phyloP scores from a whole-genome alignment of 1,284 basidiomycete species.

The Mycocalia duriaeana region DNA sequence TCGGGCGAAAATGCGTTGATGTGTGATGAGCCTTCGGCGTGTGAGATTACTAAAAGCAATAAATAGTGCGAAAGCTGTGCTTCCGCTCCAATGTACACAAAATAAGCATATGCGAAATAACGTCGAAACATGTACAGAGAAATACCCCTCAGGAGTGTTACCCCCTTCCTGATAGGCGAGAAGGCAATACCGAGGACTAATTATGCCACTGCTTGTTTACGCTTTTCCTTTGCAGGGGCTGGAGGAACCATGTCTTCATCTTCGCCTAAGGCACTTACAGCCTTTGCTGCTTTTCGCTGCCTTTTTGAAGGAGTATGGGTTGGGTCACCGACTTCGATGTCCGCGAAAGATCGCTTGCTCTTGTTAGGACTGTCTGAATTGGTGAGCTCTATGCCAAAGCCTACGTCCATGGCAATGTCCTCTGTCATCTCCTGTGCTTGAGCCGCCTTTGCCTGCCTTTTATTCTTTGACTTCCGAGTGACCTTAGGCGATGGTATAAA shows the following conservation, averaged over 20 bases:
- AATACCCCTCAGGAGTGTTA: no score
- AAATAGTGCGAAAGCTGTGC: no score
- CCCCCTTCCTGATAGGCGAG: background rate
- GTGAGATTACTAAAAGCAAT: no score
- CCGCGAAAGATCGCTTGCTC: constrained; percentile 26
- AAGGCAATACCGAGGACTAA: background rate
- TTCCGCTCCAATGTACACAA: no score
- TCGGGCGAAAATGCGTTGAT: no score
- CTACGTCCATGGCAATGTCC: constrained; percentile 24
- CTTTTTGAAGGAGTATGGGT: constrained; percentile 34
- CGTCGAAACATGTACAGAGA: no score
- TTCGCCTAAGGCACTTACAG: constrained; percentile 11
- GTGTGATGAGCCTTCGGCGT: no score
- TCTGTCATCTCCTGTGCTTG: constrained; percentile 11
- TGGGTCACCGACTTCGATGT: constrained; percentile 15
- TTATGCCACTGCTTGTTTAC: constrained; percentile 12
- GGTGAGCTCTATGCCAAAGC: constrained; percentile 36
- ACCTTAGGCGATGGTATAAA: constrained; percentile 65
- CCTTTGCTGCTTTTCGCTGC: constrained; percentile 19
- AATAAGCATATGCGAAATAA: no score
- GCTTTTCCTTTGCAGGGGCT: constrained; percentile 17
- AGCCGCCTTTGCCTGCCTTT: constrained; percentile 21
- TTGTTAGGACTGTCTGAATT: constrained; percentile 30
- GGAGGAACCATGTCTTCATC: constrained; percentile 15
- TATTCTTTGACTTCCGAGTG: constrained; percentile 22